Base-by-base conservation (phyloP, 176 grass and related monocot genomes). In the Cenchrus purpureus region DNA sequence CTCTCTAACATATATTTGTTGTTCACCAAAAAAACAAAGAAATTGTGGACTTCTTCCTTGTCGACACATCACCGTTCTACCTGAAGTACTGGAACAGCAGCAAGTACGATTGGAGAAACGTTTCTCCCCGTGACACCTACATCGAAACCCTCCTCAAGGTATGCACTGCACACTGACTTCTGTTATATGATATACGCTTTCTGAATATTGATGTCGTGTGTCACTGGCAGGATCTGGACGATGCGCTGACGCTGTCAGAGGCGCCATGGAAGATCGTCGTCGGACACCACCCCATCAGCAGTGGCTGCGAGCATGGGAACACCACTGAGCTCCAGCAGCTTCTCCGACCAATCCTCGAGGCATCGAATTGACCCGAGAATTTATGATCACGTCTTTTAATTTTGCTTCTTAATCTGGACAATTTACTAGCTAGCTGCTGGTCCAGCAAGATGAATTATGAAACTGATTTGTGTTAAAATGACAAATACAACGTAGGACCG, bases 231-330 rank as follows among this genome's bases (percentile, higher is more conserved):
- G 93, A 95, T 22, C 82, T 98, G 74, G 88, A 83, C 4, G 44
- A 65, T 0, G 96, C 96, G 22, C 22, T 95, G 63, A 49, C 82
- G 44, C 28, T 64, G 69, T 98, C 96, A 1, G 85, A 68, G 0
- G 96, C 96, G 10, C 45, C 85, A 8, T 95, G 96, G 96, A 98
- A 95, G 85, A 92, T 98, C 67, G 96, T 94, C n/a, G 86, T 98
- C 11, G 96, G 96, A 0, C 96, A 95, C 85, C 96, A 98, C 79
- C 87, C 96, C 34, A 87, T 98, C 77, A 92, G 93, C 58, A 95
- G 96, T 45, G 87, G 89, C 31, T 95, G 96, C 70, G 91, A 98
- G 49, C 96, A 98, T 58, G 93, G 93, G 12, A 94, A 98, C 87
- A 95, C 96, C 74, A 43, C 71, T 16, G 96, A 98, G 45, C 91